Evolutionary conservation across 345 rosid genomes (phyloP).

Genomic region (Ailanthus altissimus): DNA sequence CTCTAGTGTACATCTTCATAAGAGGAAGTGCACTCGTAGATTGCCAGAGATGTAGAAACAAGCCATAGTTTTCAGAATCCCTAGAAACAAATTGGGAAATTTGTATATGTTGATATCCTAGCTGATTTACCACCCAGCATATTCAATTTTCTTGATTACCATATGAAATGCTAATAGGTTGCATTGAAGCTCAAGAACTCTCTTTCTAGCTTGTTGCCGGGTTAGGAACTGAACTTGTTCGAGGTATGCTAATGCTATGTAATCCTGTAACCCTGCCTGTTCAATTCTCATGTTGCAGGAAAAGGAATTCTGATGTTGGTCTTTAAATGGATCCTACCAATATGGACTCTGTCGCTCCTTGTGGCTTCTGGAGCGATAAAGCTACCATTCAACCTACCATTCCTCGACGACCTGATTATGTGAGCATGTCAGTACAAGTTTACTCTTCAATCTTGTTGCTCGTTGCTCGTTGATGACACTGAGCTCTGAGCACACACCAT

Average conservation of each 20-base stretch:
- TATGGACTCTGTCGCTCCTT: slow-evolving; percentile 60
- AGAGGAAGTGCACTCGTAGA: too few species aligned
- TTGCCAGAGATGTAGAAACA: background rate
- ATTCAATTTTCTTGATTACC: too few species aligned
- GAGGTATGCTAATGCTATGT: background rate
- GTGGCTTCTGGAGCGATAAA: slow-evolving; percentile 57
- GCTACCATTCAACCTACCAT: slow-evolving; percentile 60
- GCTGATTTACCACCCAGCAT: too few species aligned
- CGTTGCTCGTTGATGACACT: background rate
- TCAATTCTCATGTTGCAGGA: slow-evolving; percentile 42
- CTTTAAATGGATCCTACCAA: slow-evolving; percentile 60
- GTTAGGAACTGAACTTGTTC: background rate
- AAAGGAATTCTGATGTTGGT: slow-evolving; percentile 48
- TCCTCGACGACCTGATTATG: slow-evolving; percentile 66
- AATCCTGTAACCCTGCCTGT: too few species aligned
- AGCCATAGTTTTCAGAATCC: too few species aligned
- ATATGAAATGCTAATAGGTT: too few species aligned
- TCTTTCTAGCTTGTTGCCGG: background rate
- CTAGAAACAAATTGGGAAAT: background rate
- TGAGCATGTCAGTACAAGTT: slow-evolving; percentile 24
- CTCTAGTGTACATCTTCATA: background rate
- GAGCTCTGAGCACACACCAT: background rate
- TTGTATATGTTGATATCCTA: background rate
- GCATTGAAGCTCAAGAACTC: background rate
- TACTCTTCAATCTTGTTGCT: background rate